Conservation (phyloP, 139 green algal species). For the Edaphochlamys debaryana region DNA sequence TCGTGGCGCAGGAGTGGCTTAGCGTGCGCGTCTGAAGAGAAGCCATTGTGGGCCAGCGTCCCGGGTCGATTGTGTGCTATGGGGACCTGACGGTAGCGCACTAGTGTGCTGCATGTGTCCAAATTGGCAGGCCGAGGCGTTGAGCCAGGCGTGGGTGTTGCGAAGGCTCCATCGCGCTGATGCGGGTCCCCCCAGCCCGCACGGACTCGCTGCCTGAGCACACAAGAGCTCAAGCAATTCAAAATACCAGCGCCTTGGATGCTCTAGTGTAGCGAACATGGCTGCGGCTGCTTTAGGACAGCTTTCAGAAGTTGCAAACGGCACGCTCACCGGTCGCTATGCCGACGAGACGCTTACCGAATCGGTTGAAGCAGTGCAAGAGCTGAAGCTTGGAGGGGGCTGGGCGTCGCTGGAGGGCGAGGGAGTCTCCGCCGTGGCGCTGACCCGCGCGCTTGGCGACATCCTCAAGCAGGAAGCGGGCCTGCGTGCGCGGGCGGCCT, state of each 20-base stretch:
- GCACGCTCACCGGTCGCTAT: background rate
- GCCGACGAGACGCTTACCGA: background rate
- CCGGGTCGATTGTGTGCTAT: no score
- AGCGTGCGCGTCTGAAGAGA: background rate
- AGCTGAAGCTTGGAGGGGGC: background rate
- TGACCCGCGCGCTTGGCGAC: slow-evolving; percentile 28
- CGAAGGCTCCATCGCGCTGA: no score
- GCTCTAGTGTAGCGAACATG: no score
- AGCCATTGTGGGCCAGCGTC: no score
- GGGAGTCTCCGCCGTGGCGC: slow-evolving; percentile 2
- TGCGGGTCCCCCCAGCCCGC: no score
- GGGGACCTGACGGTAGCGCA: no score
- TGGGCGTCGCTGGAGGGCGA: slow-evolving; percentile 12
- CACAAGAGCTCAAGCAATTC: no score
- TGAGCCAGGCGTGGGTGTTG: no score
- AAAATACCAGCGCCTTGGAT: background rate
- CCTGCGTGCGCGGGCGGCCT: background rate
- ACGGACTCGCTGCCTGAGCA: no score
- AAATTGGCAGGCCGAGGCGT: no score
- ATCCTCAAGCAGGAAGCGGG: slow-evolving; percentile 10
- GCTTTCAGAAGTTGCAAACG: slow-evolving; percentile 16
- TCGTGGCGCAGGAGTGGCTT: background rate
- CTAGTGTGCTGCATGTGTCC: no score
- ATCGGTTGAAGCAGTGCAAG: background rate
- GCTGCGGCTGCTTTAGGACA: background rate